phyloP scores from a whole-genome alignment of 768 basidiomycete species.

The Leccinum obscurum region DNA sequence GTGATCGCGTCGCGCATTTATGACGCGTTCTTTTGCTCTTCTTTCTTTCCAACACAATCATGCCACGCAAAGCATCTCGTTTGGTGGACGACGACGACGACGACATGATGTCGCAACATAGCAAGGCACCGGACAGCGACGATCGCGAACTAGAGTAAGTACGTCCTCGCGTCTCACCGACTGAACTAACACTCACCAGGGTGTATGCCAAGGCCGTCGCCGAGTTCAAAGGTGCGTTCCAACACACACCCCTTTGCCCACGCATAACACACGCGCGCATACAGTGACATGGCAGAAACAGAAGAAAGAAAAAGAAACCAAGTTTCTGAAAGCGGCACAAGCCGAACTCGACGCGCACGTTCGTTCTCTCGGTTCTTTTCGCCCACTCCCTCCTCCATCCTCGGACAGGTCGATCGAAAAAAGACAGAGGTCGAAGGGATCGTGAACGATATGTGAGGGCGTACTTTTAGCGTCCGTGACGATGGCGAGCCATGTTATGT shows the following conservation, averaged over 20 bases:
- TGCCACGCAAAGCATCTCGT: slow-evolving; percentile 14
- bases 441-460: slow-evolving; percentile 27
- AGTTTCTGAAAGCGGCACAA: slow-evolving; percentile 21
- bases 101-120: slow-evolving; percentile 18
- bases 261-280: background rate
- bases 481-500: background rate
- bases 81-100: slow-evolving; percentile 20
- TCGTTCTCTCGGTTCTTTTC: background rate
- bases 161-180: background rate
- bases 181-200: slow-evolving; percentile 13
- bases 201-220: slow-evolving; percentile 32
- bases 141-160: slow-evolving; percentile 30
- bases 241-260: background rate
- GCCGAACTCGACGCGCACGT: slow-evolving; percentile 31
- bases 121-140: slow-evolving; percentile 24
- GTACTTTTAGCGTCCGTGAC: slow-evolving; percentile 7
- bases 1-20: slow-evolving; percentile 15
- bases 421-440: slow-evolving; percentile 19
- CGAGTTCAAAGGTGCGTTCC: slow-evolving; percentile 32
- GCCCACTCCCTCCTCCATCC: background rate
- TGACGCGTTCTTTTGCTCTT: background rate
- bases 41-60: background rate
- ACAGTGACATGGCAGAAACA: slow-evolving; percentile 36
- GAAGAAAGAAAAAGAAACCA: slow-evolving; percentile 25
- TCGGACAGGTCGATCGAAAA: slow-evolving; percentile 25